phyloP scores from a whole-genome alignment of 805 yeast species.

The Cyberlindnera nakhonratchasimensis region DNA sequence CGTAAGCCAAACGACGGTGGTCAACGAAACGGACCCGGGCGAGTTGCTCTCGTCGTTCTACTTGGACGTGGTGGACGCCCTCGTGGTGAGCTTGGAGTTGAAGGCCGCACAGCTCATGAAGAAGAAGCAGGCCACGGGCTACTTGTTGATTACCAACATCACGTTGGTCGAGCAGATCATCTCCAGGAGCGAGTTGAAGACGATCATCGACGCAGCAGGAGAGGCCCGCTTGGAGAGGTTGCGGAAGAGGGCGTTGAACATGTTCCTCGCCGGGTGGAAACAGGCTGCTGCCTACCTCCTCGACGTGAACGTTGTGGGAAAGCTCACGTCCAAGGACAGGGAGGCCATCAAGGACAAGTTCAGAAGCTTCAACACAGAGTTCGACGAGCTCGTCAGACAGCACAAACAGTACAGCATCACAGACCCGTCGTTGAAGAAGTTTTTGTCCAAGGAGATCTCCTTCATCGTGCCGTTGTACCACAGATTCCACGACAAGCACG shows the following conservation, averaged over 20 bases:
- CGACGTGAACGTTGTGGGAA: constrained; percentile 71
- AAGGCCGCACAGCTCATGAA: constrained; percentile 40
- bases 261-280: constrained; percentile 78
- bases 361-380: constrained; percentile 73
- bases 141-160: constrained; percentile 65
- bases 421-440: constrained; percentile 61
- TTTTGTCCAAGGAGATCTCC: constrained; percentile 64
- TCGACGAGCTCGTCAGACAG: constrained; percentile 70
- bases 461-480: constrained; percentile 81
- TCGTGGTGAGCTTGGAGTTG: constrained; percentile 61
- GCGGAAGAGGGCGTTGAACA: constrained; percentile 67
- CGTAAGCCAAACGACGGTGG: constrained; percentile 39
- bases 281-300: constrained; percentile 70
- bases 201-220: constrained; percentile 57
- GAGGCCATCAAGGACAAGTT: constrained; percentile 84
- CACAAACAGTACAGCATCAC: constrained; percentile 64
- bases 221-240: constrained; percentile 60
- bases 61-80: constrained; percentile 76
- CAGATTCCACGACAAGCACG: constrained; percentile 77
- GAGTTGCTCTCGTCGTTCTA: constrained; percentile 61
- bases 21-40: constrained; percentile 40
- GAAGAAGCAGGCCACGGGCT: constrained; percentile 51
- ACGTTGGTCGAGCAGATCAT: constrained; percentile 72
- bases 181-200: constrained; percentile 53
- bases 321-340: constrained; percentile 62